A percentile compares a stretch with the other conserved stretches of the same genome.
Evolutionary conservation across 768 basidiomycete genomes (phyloP).

Genomic region (Collybia nuda): DNA sequence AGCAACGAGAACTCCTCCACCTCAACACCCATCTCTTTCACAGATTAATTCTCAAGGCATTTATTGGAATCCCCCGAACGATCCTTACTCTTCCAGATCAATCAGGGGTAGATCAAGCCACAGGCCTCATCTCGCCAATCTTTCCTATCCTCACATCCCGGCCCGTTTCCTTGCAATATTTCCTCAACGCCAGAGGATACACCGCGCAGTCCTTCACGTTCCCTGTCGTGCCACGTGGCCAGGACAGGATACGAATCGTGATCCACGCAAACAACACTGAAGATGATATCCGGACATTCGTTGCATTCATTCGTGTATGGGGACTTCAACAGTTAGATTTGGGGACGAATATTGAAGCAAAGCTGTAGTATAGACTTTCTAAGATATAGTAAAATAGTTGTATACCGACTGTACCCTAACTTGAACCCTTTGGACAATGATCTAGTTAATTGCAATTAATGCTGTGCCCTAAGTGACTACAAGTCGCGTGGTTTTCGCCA

Average conservation of each 20-base stretch:
- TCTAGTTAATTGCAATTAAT: too few relatives aligned
- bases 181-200: background rate
- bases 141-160: background rate
- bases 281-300: constrained; percentile 2
- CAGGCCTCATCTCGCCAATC: background rate
- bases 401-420: too few relatives aligned
- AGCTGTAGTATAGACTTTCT: too few relatives aligned
- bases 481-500: constrained; percentile 2
- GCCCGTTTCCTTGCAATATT: background rate
- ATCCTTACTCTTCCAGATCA: background rate
- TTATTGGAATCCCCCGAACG: background rate
- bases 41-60: background rate
- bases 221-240: constrained; percentile 65
- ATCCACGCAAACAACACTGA: constrained; percentile 54
- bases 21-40: background rate
- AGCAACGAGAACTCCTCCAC: background rate
- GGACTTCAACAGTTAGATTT: too few relatives aligned
- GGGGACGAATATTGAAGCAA: too few relatives aligned
- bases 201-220: constrained; percentile 50
- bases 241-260: constrained; percentile 63
- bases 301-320: background rate
- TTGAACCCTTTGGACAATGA: too few relatives aligned
- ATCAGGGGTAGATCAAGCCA: background rate
- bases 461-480: background rate
- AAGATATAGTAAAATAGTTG: too few relatives aligned